Conservation (phyloP, 2,329 filamentous ascomycete species). For the Pseudogymnoascus sp. region DNA sequence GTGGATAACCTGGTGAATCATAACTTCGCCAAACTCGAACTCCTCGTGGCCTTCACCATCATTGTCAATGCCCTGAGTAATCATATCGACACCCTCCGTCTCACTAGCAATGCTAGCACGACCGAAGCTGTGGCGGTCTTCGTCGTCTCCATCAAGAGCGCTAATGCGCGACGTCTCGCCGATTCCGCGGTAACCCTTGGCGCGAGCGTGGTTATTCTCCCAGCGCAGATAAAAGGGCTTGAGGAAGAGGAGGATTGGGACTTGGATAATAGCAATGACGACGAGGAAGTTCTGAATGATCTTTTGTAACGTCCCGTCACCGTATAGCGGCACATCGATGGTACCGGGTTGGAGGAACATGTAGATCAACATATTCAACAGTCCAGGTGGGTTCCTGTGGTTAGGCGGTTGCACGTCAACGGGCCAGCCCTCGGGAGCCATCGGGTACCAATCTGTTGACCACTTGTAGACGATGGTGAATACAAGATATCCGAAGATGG, state of each 20-base stretch:
- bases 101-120: slow-evolving; percentile 66
- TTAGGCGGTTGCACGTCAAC: slow-evolving; percentile 32
- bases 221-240: slow-evolving; percentile 93
- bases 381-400: slow-evolving; percentile 61
- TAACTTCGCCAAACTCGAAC: slow-evolving; percentile 92
- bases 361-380: slow-evolving; percentile 99
- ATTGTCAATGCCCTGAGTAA: slow-evolving; percentile 70
- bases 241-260: slow-evolving; percentile 83
- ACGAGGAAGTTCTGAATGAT: slow-evolving; percentile 70
- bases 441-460: slow-evolving; percentile 71
- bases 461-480: slow-evolving; percentile 96
- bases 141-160: slow-evolving; percentile 82
- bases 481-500: slow-evolving; percentile 94
- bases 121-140: slow-evolving; percentile 50
- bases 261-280: slow-evolving; percentile 74
- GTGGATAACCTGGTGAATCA: slow-evolving; percentile 99
- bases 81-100: slow-evolving; percentile 76
- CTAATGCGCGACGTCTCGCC: slow-evolving; percentile 83
- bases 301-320: slow-evolving; percentile 51
- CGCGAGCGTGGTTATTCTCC: slow-evolving; percentile 85
- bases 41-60: slow-evolving; percentile 81
- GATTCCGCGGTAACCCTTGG: slow-evolving; percentile 84
- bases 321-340: slow-evolving; percentile 65
- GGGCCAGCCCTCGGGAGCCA: slow-evolving; percentile 26
- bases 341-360: slow-evolving; percentile 92